Evolutionary conservation across 257 asterid species (phyloP), one percentile per base, ranked within the genome.

Genomic region (Solanum piurae): DNA sequence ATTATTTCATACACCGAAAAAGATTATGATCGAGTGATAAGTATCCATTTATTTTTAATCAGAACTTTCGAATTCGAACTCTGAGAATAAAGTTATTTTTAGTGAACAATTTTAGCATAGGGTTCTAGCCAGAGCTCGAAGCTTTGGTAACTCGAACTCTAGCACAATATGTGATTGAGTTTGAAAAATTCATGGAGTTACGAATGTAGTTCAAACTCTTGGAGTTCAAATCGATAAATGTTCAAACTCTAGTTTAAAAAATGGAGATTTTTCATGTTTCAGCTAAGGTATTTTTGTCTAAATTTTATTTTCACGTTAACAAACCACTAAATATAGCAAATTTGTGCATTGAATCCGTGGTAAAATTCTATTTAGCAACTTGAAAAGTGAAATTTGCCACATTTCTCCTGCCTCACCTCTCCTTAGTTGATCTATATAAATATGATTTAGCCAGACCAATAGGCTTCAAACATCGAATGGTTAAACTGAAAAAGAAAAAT

Each of bases 1-100:
- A 2, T 25, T 66, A 66, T 12, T 23, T 31, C n/a, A 14, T 14
- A 71, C 0, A 0, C 0, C n/a, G 3, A 2, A 0, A 11, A 29
- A 69, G 2, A 3, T 69, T 29, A 2, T 69, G 12, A 2, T 27
- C 0, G n/a, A 3, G 0, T 72, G 27, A 72, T 72, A 33, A 72
- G 4, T 33, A 33, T 72, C 0, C 0, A 72, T 72, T 72, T 3
- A 72, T 1, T 33, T 18, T 72, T 18, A 33, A 31, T 12, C 0
- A 33, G 14, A 72, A 9, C 0, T 4, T 2, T 72, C 2, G 0
- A 2, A 2, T 72, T 72, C 0, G 2, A 34, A 72, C 2, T 1
- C 0, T 16, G 7, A 33, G 8, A 33, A 33, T 33, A 5, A 72
- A 33, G 7, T 1, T 71, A 71, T 16, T 16, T 31, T 14, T 58